Conservation (phyloP, 2,329 filamentous ascomycete species). For the Cladosporium halotolerans region DNA sequence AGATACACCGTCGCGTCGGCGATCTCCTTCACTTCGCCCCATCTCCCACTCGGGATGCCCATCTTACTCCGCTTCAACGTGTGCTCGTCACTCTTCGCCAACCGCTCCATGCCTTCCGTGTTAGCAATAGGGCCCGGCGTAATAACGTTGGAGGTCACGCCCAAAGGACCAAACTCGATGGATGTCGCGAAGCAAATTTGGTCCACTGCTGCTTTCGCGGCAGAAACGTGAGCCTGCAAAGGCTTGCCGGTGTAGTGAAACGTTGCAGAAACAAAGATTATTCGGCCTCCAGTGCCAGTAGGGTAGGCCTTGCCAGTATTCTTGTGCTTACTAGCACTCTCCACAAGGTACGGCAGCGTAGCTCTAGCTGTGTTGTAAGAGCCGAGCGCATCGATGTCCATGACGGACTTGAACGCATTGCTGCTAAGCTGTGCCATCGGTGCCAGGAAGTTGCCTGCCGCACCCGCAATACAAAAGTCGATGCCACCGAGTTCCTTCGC, state of each 20-base stretch:
- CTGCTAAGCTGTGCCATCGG: constrained; percentile 73
- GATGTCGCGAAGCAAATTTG: constrained; percentile 72
- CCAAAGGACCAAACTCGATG: constrained; percentile 83
- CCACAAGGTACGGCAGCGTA: constrained; percentile 71
- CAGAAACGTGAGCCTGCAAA: constrained; percentile 81
- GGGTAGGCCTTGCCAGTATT: constrained; percentile 50
- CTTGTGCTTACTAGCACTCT: constrained; percentile 60
- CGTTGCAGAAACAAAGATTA: constrained; percentile 84
- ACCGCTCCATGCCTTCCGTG: constrained; percentile 59
- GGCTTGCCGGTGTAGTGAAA: constrained; percentile 86
- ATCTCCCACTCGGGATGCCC: constrained; percentile 64
- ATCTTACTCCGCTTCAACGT: constrained; percentile 27
- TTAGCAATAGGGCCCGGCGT: constrained; percentile 78
- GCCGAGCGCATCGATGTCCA: constrained; percentile 91
- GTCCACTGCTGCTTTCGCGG: constrained; percentile 88
- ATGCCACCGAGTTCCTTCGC: constrained; percentile 78
- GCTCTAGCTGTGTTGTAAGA: constrained; percentile 95
- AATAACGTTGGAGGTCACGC: constrained; percentile 82
- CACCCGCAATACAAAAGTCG: constrained; percentile 90
- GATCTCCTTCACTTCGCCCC: constrained; percentile 78
- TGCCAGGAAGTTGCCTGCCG: constrained; percentile 91
- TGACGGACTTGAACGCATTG: constrained; percentile 91
- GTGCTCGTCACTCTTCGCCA: constrained; percentile 31
- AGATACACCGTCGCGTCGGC: constrained; percentile 87
- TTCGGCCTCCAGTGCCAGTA: constrained; percentile 62